These are phyloP conservation scores for Colletotrichum orbiculare DNA, from an alignment of 2,329 filamentous ascomycete genomes.

Conservation along the genomic window DNA sequence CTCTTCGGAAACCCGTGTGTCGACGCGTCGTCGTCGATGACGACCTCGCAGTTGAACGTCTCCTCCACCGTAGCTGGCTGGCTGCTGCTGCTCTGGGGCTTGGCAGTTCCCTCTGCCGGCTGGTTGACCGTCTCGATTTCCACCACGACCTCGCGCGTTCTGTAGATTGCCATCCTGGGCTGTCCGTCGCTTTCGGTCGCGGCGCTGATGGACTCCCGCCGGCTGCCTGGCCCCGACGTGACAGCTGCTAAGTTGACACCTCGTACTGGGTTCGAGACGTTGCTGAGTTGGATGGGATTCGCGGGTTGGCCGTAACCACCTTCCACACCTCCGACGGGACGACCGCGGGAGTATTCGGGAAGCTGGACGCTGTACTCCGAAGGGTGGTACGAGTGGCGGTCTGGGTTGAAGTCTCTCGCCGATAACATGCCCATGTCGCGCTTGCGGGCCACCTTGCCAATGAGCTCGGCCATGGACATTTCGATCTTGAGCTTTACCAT, in stretches of 20 bases:
- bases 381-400: slow-evolving; percentile 14
- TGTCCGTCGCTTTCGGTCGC: slow-evolving; percentile 5
- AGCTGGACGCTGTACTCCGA: slow-evolving; percentile 30
- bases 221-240: slow-evolving; percentile 8
- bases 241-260: slow-evolving; percentile 23
- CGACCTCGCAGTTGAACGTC: background rate
- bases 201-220: slow-evolving; percentile 5
- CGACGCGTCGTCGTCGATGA: slow-evolving; percentile 12
- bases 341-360: slow-evolving; percentile 4
- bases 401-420: slow-evolving; percentile 9
- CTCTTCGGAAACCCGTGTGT: slow-evolving; percentile 9
- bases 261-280: background rate
- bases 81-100: background rate
- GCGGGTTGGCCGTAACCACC: background rate
- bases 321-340: background rate
- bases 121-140: slow-evolving; percentile 19
- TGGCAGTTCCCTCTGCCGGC: background rate
- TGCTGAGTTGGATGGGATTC: slow-evolving; percentile 8
- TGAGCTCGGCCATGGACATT: slow-evolving; percentile 64
- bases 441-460: slow-evolving; percentile 50
- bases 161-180: slow-evolving; percentile 32
- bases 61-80: background rate
- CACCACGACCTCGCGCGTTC: slow-evolving; percentile 26
- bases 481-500: slow-evolving; percentile 66
- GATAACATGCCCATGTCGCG: slow-evolving; percentile 29